Base-by-base conservation (phyloP, 2,329 filamentous ascomycete genomes). In the Xylariaceae sp. region DNA sequence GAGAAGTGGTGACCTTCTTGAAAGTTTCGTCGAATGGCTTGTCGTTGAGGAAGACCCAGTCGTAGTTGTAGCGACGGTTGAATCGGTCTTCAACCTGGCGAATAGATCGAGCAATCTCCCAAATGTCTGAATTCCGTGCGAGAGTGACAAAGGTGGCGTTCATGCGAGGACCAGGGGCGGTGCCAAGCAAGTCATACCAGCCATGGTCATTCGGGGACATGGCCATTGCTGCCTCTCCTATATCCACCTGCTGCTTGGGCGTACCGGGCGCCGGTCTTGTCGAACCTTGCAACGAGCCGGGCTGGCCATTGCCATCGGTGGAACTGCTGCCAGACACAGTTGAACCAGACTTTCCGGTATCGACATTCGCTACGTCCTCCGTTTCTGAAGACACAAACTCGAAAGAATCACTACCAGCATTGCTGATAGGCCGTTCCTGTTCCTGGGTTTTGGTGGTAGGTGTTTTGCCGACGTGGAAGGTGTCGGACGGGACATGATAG, bases 31-130 rank as follows among this genome's bases (percentile, higher is more conserved):
- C 89, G 71, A 99, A 99, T 0, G 92, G 90, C 74, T 92, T 86
- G 73, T 99, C 94, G 76, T 99, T 99, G 63, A 99, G 80, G 78
- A 99, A 99, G 56, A 99, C 93, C 95, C 95, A 99, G 73, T 97
- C 93, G 77, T 99, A 99, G 79, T 96, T 88, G 80, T 89, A 97
- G 70, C 93, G 89, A 70, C 87, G 86, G 79, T 99, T 99, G 85
- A 99, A 99, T 72, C 94, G 90, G 75, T 99, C 94, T 77, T 99
- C 94, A 58, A 99, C 87, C 72, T 96, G 90, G 58, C 94, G 90
- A 72, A 99, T 99, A 10, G 92, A 97, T 71, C 91, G 86, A 63
- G 92, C 90, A 72, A 99, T 96, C 54, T 99, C 94, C 94, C 94
- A 99, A 34, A 97, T 79, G 72, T 99, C 94, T 58, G 80, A 82